Conservation (phyloP, 441 rosid genomes). For the Populus hybrid region DNA sequence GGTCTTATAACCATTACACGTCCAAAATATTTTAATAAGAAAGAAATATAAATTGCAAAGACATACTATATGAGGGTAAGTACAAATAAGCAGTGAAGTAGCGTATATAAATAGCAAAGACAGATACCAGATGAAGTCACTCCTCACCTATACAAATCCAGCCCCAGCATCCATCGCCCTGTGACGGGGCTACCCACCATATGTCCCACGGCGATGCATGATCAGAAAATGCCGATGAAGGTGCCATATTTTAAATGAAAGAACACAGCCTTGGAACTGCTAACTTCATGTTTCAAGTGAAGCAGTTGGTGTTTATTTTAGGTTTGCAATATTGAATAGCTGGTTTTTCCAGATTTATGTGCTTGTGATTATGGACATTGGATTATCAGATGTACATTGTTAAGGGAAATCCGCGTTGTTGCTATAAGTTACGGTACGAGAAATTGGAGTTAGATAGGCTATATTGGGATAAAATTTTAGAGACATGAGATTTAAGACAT, state of each 20-base stretch:
- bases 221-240: background rate
- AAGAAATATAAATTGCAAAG: background rate
- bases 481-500: background rate
- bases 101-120: background rate
- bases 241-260: background rate
- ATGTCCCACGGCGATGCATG: background rate
- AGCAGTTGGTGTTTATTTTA: background rate
- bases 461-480: background rate
- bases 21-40: background rate
- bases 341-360: background rate
- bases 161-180: background rate
- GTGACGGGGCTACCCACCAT: background rate
- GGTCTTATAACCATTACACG: background rate
- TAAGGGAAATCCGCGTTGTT: background rate
- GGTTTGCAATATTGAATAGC: background rate
- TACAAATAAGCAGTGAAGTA: background rate
- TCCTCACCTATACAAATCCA: background rate
- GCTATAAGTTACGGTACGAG: background rate
- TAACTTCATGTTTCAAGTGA: background rate
- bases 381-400: background rate
- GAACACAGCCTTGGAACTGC: background rate
- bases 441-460: background rate
- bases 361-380: background rate
- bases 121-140: background rate
- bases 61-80: background rate